phyloP scores from a whole-genome alignment of 345 rosid genomes.

The Pistacia atlantica region DNA sequence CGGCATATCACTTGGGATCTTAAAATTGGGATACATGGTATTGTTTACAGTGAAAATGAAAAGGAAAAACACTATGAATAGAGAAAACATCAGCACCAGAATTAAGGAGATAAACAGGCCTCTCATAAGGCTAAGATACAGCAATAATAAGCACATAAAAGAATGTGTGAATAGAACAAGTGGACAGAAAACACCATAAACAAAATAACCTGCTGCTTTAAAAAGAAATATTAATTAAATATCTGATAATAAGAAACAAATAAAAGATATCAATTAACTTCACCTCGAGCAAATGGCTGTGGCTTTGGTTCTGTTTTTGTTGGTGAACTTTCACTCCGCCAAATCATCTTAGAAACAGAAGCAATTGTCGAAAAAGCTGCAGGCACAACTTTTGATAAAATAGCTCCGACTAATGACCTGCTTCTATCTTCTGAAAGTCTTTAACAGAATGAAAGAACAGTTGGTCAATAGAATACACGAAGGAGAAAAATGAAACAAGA shows the following conservation, averaged over 20 bases:
- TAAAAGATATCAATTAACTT: conserved; percentile 16
- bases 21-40: too few relatives aligned
- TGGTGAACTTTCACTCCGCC: conserved; percentile 74
- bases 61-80: not conserved
- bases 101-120: too few relatives aligned
- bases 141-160: not conserved
- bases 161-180: not conserved
- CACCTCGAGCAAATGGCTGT: conserved; percentile 91
- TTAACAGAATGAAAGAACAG: conserved; percentile 24
- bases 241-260: not conserved
- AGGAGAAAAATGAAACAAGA: not conserved
- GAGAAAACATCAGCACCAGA: not conserved
- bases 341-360: conserved; percentile 85
- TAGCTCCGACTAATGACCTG: conserved; percentile 86
- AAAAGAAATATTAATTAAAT: not conserved
- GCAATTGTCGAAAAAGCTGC: conserved; percentile 91
- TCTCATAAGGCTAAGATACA: not conserved
- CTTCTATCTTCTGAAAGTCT: conserved; percentile 94
- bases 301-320: conserved; percentile 64
- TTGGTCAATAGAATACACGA: conserved; percentile 14
- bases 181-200: not conserved
- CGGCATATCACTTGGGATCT: too few relatives aligned
- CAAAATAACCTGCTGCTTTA: not conserved
- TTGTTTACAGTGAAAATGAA: not conserved
- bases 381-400: conserved; percentile 93